These are phyloP conservation scores for Salvia sclarea DNA, from an alignment of 305 asterid genomes.

Conservation along the genomic window DNA sequence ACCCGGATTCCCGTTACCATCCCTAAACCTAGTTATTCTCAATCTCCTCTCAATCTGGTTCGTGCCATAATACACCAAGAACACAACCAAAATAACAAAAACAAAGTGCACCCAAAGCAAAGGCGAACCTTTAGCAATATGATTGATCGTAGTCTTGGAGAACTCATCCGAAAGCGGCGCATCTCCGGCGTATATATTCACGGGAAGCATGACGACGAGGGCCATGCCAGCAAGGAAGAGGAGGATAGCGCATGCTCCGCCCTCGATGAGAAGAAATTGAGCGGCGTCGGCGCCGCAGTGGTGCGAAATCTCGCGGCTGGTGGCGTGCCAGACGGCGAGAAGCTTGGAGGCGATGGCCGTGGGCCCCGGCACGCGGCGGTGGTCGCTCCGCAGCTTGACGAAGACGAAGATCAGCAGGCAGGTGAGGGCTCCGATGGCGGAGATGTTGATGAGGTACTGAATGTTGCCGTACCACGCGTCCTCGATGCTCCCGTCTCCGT, in stretches of 20 bases:
- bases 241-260: slow-evolving; percentile 77
- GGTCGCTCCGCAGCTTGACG: slow-evolving; percentile 94
- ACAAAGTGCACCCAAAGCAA: slow-evolving; percentile 93
- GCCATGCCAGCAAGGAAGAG: slow-evolving; percentile 64
- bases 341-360: slow-evolving; percentile 84
- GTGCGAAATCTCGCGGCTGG: slow-evolving; percentile 84
- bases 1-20: slow-evolving; percentile 82
- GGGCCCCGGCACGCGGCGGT: slow-evolving; percentile 91
- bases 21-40: slow-evolving; percentile 78
- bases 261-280: slow-evolving; percentile 85
- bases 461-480: slow-evolving; percentile 92
- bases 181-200: slow-evolving; percentile 73
- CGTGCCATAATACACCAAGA: slow-evolving; percentile 74
- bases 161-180: slow-evolving; percentile 79
- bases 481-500: slow-evolving; percentile 50
- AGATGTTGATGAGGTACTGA: slow-evolving; percentile 86
- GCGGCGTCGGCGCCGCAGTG: slow-evolving; percentile 99
- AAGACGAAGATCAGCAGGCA: slow-evolving; percentile 82
- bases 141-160: slow-evolving; percentile 85
- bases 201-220: slow-evolving; percentile 65
- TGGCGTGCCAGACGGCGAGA: slow-evolving; percentile 98
- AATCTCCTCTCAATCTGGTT: slow-evolving; percentile 65
- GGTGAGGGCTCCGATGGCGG: slow-evolving; percentile 88
- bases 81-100: slow-evolving; percentile 70
- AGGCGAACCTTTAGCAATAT: slow-evolving; percentile 79